Conservation (phyloP, 2,329 filamentous ascomycete genomes). For the Setomelanomma holmii region DNA sequence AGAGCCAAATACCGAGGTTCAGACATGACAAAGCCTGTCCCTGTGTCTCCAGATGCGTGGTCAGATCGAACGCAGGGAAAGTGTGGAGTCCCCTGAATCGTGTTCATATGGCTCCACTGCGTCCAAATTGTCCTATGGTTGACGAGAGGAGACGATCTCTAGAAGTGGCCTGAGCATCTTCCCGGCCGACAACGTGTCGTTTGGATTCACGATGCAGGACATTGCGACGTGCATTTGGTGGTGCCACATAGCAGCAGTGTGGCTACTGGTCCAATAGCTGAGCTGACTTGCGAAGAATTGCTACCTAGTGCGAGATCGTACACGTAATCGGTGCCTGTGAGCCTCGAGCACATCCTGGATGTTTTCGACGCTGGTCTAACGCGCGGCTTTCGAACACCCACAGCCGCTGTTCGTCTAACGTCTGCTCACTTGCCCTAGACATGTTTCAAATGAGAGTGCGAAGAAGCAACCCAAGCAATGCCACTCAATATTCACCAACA, state of each 20-base stretch:
- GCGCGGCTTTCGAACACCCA: too few species aligned
- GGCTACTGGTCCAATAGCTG: too few species aligned
- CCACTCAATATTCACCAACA: constrained; percentile 16
- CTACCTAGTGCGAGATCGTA: too few species aligned
- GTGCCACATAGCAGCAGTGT: too few species aligned
- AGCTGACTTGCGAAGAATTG: too few species aligned
- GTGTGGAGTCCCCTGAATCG: constrained; percentile 27
- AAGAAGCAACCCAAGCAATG: constrained; percentile 15
- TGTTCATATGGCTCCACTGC: constrained; percentile 8
- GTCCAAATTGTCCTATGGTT: not conserved
- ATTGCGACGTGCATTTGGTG: too few species aligned
- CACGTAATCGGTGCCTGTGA: too few species aligned
- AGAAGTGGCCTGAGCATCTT: not conserved
- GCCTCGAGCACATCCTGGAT: too few species aligned
- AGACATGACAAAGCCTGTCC: not conserved
- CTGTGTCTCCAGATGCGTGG: constrained; percentile 12
- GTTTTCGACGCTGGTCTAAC: too few species aligned
- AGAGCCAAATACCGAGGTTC: not conserved
- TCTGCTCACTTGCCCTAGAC: too few species aligned
- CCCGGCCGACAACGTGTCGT: not conserved
- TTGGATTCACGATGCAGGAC: too few species aligned
- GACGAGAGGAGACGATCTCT: constrained; percentile 4
- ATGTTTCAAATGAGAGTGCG: not conserved
- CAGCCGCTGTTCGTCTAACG: too few species aligned
- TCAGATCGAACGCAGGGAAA: constrained; percentile 24